phyloP scores from a whole-genome alignment of 106 monocot species.

The Xerophyta viscosa region DNA sequence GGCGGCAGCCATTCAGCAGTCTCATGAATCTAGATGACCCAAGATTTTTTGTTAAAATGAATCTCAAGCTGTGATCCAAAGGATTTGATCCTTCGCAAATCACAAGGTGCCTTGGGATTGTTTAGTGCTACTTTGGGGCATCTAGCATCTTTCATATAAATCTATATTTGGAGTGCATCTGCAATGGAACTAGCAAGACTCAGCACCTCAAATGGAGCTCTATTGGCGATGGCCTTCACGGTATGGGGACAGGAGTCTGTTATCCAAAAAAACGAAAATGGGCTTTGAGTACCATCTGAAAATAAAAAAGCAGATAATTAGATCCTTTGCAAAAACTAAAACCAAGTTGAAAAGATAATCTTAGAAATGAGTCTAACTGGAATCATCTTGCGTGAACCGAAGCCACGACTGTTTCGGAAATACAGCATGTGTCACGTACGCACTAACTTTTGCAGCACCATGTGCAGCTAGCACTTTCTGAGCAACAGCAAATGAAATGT shows the following conservation, averaged over 20 bases:
- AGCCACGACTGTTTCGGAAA: constrained; percentile 86
- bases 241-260: constrained; percentile 61
- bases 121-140: too few species aligned
- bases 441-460: constrained; percentile 87
- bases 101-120: too few species aligned
- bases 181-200: constrained; percentile 82
- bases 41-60: too few species aligned
- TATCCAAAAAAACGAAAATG: constrained; percentile 8
- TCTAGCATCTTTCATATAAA: too few species aligned
- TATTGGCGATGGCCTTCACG: constrained; percentile 50
- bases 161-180: constrained; percentile 74
- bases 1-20: too few species aligned
- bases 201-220: constrained; percentile 76
- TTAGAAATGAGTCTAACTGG: too few species aligned
- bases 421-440: constrained; percentile 92
- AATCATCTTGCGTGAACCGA: constrained; percentile 30
- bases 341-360: too few species aligned
- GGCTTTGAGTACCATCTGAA: neutral
- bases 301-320: too few species aligned
- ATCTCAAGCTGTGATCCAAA: too few species aligned
- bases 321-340: too few species aligned
- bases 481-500: neutral
- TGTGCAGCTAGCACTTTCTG: constrained; percentile 86
- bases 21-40: too few species aligned
- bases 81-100: too few species aligned